A percentile compares a stretch with the other conserved stretches of the same genome.
These are phyloP conservation scores for Calamus simplicifolius DNA, from an alignment of 176 grass and related monocot genomes.

Conservation along the genomic window DNA sequence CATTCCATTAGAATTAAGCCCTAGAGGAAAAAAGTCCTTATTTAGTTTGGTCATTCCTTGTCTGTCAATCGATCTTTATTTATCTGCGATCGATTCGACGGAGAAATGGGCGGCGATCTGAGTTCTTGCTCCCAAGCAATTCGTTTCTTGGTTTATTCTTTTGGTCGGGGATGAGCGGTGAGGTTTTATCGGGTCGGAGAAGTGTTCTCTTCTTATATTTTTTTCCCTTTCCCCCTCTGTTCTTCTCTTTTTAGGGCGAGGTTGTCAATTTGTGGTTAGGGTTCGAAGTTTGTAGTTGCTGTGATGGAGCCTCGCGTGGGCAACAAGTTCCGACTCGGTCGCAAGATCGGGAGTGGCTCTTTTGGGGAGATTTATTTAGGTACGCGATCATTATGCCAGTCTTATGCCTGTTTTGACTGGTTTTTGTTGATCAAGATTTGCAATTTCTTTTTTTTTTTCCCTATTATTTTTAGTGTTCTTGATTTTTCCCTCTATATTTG, in stretches of 20 bases:
- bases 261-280: background rate
- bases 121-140: too few species aligned
- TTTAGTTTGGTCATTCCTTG: too few species aligned
- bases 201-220: too few species aligned
- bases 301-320: constrained; percentile 89
- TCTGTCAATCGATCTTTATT: too few species aligned
- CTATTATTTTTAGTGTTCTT: background rate
- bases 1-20: too few species aligned
- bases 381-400: constrained; percentile 7
- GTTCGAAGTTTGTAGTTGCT: constrained; percentile 4
- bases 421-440: background rate
- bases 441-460: background rate
- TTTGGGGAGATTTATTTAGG: constrained; percentile 99
- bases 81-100: too few species aligned
- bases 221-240: background rate
- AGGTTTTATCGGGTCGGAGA: too few species aligned
- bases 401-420: background rate
- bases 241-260: constrained; percentile 5
- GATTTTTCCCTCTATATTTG: constrained; percentile 4
- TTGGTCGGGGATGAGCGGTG: too few species aligned
- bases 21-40: too few species aligned
- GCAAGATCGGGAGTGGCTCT: constrained; percentile 96
- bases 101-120: too few species aligned
- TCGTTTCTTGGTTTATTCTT: too few species aligned
- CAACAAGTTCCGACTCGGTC: constrained; percentile 90